Conservation (phyloP, 495 filamentous ascomycete genomes). For the Clohesyomyces aquaticus region DNA sequence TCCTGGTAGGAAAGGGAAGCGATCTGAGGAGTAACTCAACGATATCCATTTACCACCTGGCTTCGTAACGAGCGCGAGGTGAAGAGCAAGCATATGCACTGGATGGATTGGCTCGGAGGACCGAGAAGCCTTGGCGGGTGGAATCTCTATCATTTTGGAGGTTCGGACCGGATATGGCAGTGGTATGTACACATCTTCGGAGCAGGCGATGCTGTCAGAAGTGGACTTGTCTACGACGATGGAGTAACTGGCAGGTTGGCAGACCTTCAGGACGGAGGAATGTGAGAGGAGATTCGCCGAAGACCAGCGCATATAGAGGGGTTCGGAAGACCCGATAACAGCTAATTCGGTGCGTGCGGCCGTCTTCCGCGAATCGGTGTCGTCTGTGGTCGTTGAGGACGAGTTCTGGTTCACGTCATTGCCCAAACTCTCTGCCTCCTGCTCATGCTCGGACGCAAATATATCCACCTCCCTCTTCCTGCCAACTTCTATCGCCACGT, state of each 20-base stretch:
- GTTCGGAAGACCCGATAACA: not conserved
- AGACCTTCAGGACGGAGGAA: constrained; percentile 25
- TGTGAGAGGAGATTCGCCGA: constrained; percentile 34
- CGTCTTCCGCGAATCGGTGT: not conserved
- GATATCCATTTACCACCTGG: constrained; percentile 36
- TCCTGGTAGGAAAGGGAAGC: constrained; percentile 36
- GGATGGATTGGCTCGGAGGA: constrained; percentile 28
- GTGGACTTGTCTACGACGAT: constrained; percentile 42
- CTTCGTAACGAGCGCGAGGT: constrained; percentile 36
- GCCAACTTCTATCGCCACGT: constrained; percentile 36
- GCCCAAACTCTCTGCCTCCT: not conserved
- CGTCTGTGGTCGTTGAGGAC: not conserved
- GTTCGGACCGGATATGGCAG: constrained; percentile 29
- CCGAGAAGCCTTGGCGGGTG: not conserved
- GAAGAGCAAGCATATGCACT: constrained; percentile 31
- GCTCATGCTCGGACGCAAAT: constrained; percentile 2
- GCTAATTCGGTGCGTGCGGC: not conserved
- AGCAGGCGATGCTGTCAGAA: constrained; percentile 41
- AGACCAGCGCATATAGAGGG: constrained; percentile 38
- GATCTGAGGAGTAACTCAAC: constrained; percentile 36
- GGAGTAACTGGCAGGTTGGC: constrained; percentile 28
- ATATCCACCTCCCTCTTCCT: constrained; percentile 32
- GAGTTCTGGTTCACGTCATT: not conserved
- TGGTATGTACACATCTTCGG: constrained; percentile 30
- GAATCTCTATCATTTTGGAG: not conserved